These are phyloP conservation scores for Penicillium sp. DNA, from an alignment of 2,329 filamentous ascomycete species.

Conservation along the genomic window DNA sequence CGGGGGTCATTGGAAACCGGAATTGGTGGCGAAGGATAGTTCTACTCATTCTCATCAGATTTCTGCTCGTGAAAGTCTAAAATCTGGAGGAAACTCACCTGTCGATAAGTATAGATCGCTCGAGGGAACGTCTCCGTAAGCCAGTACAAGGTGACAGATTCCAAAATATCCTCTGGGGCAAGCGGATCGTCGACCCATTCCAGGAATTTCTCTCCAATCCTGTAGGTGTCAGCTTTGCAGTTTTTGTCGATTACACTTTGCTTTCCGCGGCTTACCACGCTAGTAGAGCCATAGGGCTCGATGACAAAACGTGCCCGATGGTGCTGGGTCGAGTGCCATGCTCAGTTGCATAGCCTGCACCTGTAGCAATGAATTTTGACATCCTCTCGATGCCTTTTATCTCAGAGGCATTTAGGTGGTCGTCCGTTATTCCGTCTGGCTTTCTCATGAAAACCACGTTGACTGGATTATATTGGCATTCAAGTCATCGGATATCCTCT, in stretches of 20 bases:
- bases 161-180: slow-evolving; percentile 33
- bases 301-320: slow-evolving; percentile 36
- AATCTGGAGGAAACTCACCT: slow-evolving; percentile 20
- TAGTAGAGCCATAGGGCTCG: slow-evolving; percentile 34
- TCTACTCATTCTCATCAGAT: slow-evolving; percentile 6
- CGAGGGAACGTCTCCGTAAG: slow-evolving; percentile 40
- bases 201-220: slow-evolving; percentile 43
- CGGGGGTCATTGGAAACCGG: slow-evolving; percentile 22
- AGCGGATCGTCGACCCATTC: slow-evolving; percentile 40
- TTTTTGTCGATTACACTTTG: background rate
- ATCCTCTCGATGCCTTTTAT: slow-evolving; percentile 32
- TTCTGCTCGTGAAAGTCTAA: background rate
- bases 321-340: slow-evolving; percentile 37
- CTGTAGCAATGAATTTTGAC: slow-evolving; percentile 20
- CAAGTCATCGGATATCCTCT: background rate
- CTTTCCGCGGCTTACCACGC: slow-evolving; percentile 27
- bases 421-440: slow-evolving; percentile 26
- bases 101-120: slow-evolving; percentile 35
- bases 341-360: slow-evolving; percentile 30
- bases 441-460: slow-evolving; percentile 30
- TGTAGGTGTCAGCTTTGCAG: slow-evolving; percentile 17
- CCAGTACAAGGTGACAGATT: slow-evolving; percentile 40
- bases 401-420: slow-evolving; percentile 23
- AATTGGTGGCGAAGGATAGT: slow-evolving; percentile 20
- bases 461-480: slow-evolving; percentile 23